Percentiles rank a stretch among this genome's conserved stretches.
Evolutionary conservation across 116 monocot genomes (phyloP).

Genomic region (Cymodocea nodosa): DNA sequence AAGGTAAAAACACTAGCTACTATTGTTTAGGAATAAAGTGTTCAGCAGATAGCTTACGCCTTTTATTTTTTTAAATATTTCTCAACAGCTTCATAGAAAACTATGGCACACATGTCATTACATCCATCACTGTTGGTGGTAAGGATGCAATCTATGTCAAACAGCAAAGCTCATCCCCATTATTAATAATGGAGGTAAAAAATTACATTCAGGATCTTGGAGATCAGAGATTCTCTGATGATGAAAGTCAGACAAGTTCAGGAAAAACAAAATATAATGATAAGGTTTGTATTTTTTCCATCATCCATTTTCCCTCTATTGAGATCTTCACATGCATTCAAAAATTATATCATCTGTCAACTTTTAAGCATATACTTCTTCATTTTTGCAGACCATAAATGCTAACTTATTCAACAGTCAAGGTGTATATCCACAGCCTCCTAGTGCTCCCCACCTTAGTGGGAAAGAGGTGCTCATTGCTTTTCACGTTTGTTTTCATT

Average conservation of each 20-base stretch:
- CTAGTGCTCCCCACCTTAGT: conserved; percentile 27
- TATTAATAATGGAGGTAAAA: conserved; percentile 54
- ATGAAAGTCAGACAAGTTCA: conserved; percentile 21
- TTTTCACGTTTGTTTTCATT: too few relatives aligned
- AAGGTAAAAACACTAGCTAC: conserved; percentile 34
- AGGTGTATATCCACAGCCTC: conserved; percentile 14
- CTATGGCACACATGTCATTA: conserved; percentile 83
- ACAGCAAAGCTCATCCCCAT: conserved; percentile 67
- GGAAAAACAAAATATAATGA: conserved; percentile 19
- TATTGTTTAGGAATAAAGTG: not conserved
- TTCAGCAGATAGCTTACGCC: not conserved
- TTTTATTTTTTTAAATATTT: not conserved
- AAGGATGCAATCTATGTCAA: conserved; percentile 90
- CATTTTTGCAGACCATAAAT: not conserved
- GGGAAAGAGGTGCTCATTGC: conserved; percentile 33
- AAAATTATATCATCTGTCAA: not conserved
- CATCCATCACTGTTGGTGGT: conserved; percentile 90
- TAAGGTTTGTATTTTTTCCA: conserved; percentile 21
- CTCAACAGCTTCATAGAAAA: conserved; percentile 73
- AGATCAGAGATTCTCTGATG: conserved; percentile 54
- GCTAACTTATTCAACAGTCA: not conserved
- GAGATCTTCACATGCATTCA: not conserved
- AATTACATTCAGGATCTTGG: conserved; percentile 78
- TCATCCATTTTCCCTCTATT: not conserved
- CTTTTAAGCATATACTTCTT: not conserved